phyloP scores from a whole-genome alignment of 2,329 filamentous ascomycete genomes.

The Colletotrichum theobromicola region DNA sequence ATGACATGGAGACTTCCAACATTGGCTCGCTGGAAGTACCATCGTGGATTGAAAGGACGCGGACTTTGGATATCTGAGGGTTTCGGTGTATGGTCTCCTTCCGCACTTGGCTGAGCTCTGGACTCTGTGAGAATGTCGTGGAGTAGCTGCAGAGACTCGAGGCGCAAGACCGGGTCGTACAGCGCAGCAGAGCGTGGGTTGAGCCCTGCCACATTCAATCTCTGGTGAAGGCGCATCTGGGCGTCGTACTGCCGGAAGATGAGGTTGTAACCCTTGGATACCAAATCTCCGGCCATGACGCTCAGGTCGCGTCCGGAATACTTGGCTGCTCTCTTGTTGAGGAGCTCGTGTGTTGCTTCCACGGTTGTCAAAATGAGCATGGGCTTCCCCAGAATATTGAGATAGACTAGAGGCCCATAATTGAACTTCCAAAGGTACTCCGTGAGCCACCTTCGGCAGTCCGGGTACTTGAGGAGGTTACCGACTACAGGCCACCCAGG shows the following conservation, averaged over 20 bases:
- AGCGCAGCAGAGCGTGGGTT: not conserved
- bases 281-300: not conserved
- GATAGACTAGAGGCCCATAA: not conserved
- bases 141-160: not conserved
- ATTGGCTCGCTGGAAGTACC: not conserved
- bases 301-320: not conserved
- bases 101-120: too few species aligned
- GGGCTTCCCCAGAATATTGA: not conserved
- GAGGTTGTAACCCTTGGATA: not conserved
- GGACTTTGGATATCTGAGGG: not conserved
- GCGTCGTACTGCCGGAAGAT: constrained; percentile 3
- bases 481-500: not conserved
- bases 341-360: constrained; percentile 3
- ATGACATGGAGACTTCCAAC: not conserved
- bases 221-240: not conserved
- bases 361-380: not conserved
- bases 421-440: not conserved
- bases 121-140: not conserved
- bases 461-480: not conserved
- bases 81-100: not conserved
- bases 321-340: not conserved
- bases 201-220: not conserved
- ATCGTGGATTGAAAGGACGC: not conserved
- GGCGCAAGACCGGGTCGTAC: not conserved
- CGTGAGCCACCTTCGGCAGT: not conserved